A percentile compares a stretch with the other conserved stretches of the same genome.
These are phyloP conservation scores for Tanacetum coccineum DNA, from an alignment of 129 eudicot species.

Conservation along the genomic window DNA sequence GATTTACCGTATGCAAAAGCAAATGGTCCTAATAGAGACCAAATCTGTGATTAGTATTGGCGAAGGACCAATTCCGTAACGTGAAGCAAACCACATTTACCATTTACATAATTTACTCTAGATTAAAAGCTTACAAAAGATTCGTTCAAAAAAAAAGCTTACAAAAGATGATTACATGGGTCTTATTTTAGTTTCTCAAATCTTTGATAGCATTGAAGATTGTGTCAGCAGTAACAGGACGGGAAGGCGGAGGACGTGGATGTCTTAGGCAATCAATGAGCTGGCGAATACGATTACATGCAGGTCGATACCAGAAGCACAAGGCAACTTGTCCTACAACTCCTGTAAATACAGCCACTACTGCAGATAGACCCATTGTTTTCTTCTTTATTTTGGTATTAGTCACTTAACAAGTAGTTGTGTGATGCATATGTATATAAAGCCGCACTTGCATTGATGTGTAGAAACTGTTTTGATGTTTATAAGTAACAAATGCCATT, in stretches of 20 bases:
- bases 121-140: background rate
- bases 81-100: too few species aligned
- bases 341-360: slow-evolving; percentile 35
- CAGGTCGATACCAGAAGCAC: slow-evolving; percentile 29
- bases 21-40: too few species aligned
- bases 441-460: slow-evolving; percentile 2
- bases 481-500: background rate
- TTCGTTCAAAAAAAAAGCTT: background rate
- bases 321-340: slow-evolving; percentile 30
- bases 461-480: slow-evolving; percentile 17
- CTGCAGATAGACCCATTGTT: slow-evolving; percentile 27
- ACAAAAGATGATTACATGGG: background rate
- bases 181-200: background rate
- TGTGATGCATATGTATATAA: slow-evolving; percentile 17
- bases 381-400: background rate
- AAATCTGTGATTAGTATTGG: too few species aligned
- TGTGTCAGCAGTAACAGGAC: slow-evolving; percentile 18
- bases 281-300: slow-evolving; percentile 28
- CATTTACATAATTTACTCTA: background rate
- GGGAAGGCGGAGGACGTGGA: slow-evolving; percentile 33
- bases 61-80: too few species aligned
- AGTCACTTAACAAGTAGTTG: background rate
- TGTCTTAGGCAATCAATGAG: slow-evolving; percentile 38
- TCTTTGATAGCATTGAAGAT: slow-evolving; percentile 28
- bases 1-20: too few species aligned